Base-by-base conservation (phyloP, 306 rosid species). In the Vigna hirtella region DNA sequence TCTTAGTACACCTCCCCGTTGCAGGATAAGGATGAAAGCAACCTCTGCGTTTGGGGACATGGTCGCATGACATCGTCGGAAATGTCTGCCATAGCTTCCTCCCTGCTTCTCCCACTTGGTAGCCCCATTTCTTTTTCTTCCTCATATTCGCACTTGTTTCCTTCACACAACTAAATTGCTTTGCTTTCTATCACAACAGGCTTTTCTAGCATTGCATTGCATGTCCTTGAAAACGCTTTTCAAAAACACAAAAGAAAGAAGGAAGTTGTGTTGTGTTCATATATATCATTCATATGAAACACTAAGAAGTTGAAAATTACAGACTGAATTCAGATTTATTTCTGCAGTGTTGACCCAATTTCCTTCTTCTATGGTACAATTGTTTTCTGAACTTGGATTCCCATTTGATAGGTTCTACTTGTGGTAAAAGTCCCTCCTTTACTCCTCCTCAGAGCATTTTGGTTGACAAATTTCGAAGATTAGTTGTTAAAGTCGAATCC, bases 81-180 rank as follows among this genome's bases (percentile, higher is more conserved):
- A 56, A 57, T 68, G 76, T 26, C 66, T 50, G 30, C 63, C 72
- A 89, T 90, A 91, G 94, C 91, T 80, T 84, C 88, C 62, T 83
- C 81, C 79, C 81, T 89, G 77, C 79, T 86, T 28, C 90, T 87
- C 74, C 90, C 87, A 81, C 83, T 89, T 5, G 90, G 96, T 89
- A 86, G 82, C 63, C 58, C 15, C 48, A 36, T 58, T 58, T 24
- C 22, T 40, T 49, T 26, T 24, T 24, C 58, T 36, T 34, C 28
- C 26, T 61, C 30, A 24, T 11, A 10, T 12, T 74, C 70, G 5
- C 59, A 16, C 15, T 59, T 74, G 32, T 16, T 71, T 18, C 50
- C 57, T 49, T 75, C 62, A 17, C 51, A 22, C 26, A 20, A 34
- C 56, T 56, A 48, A 61, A 73, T 7, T 32, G 34, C 42, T 47